Percentiles rank a stretch among this genome's conserved stretches.
Evolutionary conservation across 2,329 filamentous ascomycete species (phyloP).

Genomic region (Paracoccidioides lutzii): DNA sequence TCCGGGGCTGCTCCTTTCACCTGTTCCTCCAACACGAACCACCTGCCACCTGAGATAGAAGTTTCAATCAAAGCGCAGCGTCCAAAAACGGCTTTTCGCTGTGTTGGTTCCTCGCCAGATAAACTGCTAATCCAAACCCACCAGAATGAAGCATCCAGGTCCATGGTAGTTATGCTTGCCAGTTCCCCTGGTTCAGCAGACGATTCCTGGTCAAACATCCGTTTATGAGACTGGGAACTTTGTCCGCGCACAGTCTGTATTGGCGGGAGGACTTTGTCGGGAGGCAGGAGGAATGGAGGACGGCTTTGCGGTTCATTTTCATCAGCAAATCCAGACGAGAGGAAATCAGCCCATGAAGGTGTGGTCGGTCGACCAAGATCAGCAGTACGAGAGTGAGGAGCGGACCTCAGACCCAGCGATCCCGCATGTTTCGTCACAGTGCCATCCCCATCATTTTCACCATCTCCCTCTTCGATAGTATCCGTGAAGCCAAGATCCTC

Average conservation of each 20-base stretch:
- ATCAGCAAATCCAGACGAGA: slow-evolving; percentile 84
- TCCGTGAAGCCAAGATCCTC: slow-evolving; percentile 86
- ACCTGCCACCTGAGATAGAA: slow-evolving; percentile 62
- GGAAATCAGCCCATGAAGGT: slow-evolving; percentile 95
- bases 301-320: slow-evolving; percentile 51
- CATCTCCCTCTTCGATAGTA: slow-evolving; percentile 57
- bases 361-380: slow-evolving; percentile 74
- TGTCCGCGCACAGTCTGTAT: slow-evolving; percentile 58
- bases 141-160: slow-evolving; percentile 94
- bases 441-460: slow-evolving; percentile 43
- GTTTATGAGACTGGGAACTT: slow-evolving; percentile 74
- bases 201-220: slow-evolving; percentile 54
- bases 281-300: slow-evolving; percentile 65
- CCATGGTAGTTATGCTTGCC: slow-evolving; percentile 74
- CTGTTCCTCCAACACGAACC: slow-evolving; percentile 94
- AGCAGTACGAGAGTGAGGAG: slow-evolving; percentile 53
- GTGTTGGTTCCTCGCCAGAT: slow-evolving; percentile 72
- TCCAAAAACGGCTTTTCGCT: slow-evolving; percentile 85
- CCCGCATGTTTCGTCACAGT: slow-evolving; percentile 24
- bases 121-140: slow-evolving; percentile 99
- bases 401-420: slow-evolving; percentile 46
- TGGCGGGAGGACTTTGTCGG: slow-evolving; percentile 80
- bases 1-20: slow-evolving; percentile 83
- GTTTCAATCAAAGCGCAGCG: slow-evolving; percentile 89
- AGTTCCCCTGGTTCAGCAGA: slow-evolving; percentile 81